Base-by-base conservation (phyloP, 202 grass and related monocot species). In the Zizania palustris region DNA sequence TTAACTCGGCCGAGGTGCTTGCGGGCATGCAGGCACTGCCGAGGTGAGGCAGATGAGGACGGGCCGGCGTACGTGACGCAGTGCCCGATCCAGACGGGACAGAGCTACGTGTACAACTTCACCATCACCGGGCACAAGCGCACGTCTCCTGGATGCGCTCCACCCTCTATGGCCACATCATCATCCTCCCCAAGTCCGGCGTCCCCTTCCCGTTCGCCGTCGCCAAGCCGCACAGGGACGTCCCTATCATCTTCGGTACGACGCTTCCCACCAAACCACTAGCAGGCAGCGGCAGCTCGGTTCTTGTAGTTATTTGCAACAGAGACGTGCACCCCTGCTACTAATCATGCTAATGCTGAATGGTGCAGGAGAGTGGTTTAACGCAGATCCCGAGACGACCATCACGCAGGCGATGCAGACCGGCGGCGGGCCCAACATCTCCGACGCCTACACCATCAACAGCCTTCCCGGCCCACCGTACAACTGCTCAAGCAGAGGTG, bases 41-140 rank as follows among this genome's bases (percentile, higher is more conserved):
- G 92, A 88, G 15, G 85, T 95, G 15, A 78, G 92, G 51, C 92
- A 96, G 70, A 41, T 91, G 45, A 72, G 69, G 50, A 96, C 63
- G 92, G 92, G 3, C 92, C 92, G 73, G 92, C 89, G 36, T 96
- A 91, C 71, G 83, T 96, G 65, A 89, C 92, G 38, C 92, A 96
- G 72, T 96, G 92, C 81, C 92, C 92, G 37, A 89, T 96, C 45
- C 84, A 37, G 46, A 89, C 83, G 15, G 89, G 89, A 3, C 86
- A 85, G 51, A 96, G 73, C 51, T 91, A 45, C 53, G 86, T 87
- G n/a, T 96, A 96, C 73, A 83, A 89, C 53, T 96, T 96, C 81
- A 96, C 89, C 7, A 20, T 96, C 16, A 71, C 60, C 5, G 89
- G 81, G 43, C 89, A 91, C 91, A 93, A 59, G 88, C 91, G 1